Conservation (phyloP, 1,139 yeast species). For the Meyerozyma elateridarum region DNA sequence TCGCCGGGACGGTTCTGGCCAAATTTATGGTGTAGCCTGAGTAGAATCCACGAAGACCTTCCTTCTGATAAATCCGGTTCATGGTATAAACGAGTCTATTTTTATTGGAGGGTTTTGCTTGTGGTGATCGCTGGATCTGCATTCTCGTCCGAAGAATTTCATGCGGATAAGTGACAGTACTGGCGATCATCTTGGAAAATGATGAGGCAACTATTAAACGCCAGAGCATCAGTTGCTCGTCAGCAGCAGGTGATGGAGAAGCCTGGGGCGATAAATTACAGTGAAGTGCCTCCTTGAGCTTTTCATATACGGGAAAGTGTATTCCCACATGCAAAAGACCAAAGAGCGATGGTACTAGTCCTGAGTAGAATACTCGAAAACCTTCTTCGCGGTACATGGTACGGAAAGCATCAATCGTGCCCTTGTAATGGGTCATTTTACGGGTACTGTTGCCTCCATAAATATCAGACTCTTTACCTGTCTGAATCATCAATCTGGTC, state of each 20-base stretch:
- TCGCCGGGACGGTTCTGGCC: conserved; percentile 89
- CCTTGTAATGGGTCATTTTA: conserved; percentile 49
- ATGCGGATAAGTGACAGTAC: conserved; percentile 90
- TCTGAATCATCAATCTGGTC: conserved; percentile 88
- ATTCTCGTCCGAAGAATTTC: conserved; percentile 90
- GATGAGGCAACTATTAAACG: conserved; percentile 64
- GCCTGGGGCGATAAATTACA: conserved; percentile 19
- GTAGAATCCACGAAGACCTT: conserved; percentile 81
- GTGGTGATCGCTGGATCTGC: conserved; percentile 48
- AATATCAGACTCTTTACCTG: conserved; percentile 42
- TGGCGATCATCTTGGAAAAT: conserved; percentile 82
- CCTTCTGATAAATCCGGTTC: conserved; percentile 53
- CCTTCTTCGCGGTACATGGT: conserved; percentile 84
- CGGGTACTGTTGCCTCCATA: conserved; percentile 18
- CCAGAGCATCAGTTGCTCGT: conserved; percentile 32
- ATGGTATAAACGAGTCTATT: conserved; percentile 22
- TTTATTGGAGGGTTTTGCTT: conserved; percentile 10
- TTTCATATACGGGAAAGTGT: conserved; percentile 94
- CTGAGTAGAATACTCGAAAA: conserved; percentile 76
- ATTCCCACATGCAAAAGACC: conserved; percentile 94
- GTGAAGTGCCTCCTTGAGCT: conserved; percentile 52
- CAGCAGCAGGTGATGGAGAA: conserved; percentile 8
- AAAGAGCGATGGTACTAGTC: conserved; percentile 82
- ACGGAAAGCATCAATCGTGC: conserved; percentile 78
- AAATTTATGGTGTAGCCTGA: conserved; percentile 86